phyloP scores from a whole-genome alignment of 352 stramenopile species.

The Phytophthora nicotianae region DNA sequence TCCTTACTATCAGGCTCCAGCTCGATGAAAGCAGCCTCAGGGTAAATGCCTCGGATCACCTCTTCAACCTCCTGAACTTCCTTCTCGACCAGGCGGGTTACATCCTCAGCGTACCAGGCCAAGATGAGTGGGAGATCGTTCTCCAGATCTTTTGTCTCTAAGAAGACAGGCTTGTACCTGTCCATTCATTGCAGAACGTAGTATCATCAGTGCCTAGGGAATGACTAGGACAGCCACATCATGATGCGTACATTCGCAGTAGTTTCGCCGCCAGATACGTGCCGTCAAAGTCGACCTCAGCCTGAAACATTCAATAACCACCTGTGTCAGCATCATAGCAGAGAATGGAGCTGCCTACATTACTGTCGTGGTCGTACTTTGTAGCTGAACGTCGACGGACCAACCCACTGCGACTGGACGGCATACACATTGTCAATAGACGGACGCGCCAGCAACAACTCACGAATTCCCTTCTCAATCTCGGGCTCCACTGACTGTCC shows the following conservation, averaged over 20 bases:
- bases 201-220: constrained; percentile 13
- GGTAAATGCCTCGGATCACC: constrained; percentile 93
- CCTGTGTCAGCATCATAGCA: constrained; percentile 9
- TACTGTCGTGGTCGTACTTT: constrained; percentile 71
- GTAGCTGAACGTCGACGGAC: constrained; percentile 97
- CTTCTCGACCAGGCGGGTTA: constrained; percentile 95
- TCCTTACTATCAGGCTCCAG: constrained; percentile 95
- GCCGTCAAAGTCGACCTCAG: constrained; percentile 99
- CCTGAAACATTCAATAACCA: constrained; percentile 45
- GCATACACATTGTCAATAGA: constrained; percentile 95
- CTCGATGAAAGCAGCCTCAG: constrained; percentile 96
- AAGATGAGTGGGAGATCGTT: constrained; percentile 94
- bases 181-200: constrained; percentile 10
- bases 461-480: constrained; percentile 85
- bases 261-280: constrained; percentile 97
- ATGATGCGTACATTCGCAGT: constrained; percentile 70
- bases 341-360: background rate
- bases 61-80: constrained; percentile 97
- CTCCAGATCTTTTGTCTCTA: constrained; percentile 90
- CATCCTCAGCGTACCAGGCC: constrained; percentile 95
- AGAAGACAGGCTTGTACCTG: constrained; percentile 94
- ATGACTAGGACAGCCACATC: background rate
- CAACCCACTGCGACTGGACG: constrained; percentile 98
- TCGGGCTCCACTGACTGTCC: constrained; percentile 95
- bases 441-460: constrained; percentile 77